phyloP scores from a whole-genome alignment of 1,139 yeast species.

The Saccharomyces hybrid region DNA sequence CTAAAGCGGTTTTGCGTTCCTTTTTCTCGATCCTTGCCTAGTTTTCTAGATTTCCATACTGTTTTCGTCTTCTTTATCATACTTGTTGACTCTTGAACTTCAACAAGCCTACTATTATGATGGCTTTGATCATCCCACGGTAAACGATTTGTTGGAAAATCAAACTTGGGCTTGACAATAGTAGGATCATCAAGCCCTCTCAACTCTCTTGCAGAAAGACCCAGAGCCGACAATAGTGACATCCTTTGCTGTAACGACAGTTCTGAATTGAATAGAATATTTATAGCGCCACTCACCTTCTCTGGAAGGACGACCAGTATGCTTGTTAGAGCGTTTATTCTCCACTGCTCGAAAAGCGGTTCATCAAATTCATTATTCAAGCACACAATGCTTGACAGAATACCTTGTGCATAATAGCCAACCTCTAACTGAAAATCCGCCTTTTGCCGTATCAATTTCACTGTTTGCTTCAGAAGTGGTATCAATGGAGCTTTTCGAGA shows the following conservation, averaged over 20 bases:
- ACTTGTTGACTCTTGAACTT: constrained; percentile 6
- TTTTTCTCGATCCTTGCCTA: constrained; percentile 15
- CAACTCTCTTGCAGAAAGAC: constrained; percentile 56
- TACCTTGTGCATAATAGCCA: constrained; percentile 40
- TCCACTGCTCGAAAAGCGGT: constrained; percentile 47
- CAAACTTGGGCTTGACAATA: constrained; percentile 32
- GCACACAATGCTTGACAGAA: constrained; percentile 41
- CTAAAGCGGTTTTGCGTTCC: constrained; percentile 27
- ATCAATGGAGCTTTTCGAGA: constrained; percentile 9
- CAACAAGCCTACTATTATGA: constrained; percentile 7
- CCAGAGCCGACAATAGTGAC: constrained; percentile 47
- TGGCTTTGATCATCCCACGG: constrained; percentile 22
- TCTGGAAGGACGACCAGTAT: constrained; percentile 44
- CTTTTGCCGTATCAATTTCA: constrained; percentile 33
- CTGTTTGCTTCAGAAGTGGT: constrained; percentile 27
- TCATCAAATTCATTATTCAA: constrained; percentile 44
- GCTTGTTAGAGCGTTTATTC: constrained; percentile 50
- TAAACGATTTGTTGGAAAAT: constrained; percentile 32
- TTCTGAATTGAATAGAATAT: constrained; percentile 50
- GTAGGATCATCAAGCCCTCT: constrained; percentile 49
- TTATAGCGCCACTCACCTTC: constrained; percentile 35
- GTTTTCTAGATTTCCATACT: constrained; percentile 31
- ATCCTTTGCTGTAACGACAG: constrained; percentile 62
- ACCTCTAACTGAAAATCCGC: constrained; percentile 32
- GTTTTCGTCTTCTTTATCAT: constrained; percentile 15